Evolutionary conservation across 352 stramenopile genomes (phyloP), one percentile per base, ranked within the genome.

Genomic region (Phytophthora rubi): DNA sequence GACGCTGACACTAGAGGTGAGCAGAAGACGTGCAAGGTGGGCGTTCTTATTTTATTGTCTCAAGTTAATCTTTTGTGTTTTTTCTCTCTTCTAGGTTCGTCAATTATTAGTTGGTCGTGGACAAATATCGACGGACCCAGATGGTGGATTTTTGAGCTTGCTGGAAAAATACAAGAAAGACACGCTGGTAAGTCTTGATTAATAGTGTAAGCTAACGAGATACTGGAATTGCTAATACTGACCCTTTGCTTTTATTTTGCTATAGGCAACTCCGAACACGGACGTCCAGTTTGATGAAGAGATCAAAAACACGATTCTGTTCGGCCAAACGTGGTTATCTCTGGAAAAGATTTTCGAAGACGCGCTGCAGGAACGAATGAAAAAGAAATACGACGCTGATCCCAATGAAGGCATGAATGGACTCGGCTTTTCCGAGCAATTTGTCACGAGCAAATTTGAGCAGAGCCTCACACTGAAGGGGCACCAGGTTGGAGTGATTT

Each of bases 261-360:
- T 28, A 47, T 51, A 87, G 77, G 63, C 69, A 18, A 65, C 65
- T 13, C 53, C 74, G 3, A 85, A 81, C 21, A 65, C 73, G 3
- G 85, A 92, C 67, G 65, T 77, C 6, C 62, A 79, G n/a, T 91
- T 96, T 33, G 86, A 95, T 59, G 79, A 91, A 2, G 89, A 96
- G 49, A 85, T 96, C 21, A 81, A 79, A n/a, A 94, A 96, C 68
- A 95, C 89, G 3, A 75, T 93, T 16, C 62, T 97, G 30, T 97
- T 96, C 66, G 89, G 89, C 0, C 89, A 97, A 71, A 96, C 88
- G 26, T 97, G 89, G 89, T 68, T 97, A 8, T 96, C 89, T 45
- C 65, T 96, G 33, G 89, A 97, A 66, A 97, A 97, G 62, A 90
- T 88, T 42, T 97, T 95, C 66, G 89, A 97, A 81, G 89, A 97